Percentiles rank a stretch among this genome's conserved stretches.
Conservation (phyloP, 768 basidiomycete genomes). For the Peribolospora baueri region DNA sequence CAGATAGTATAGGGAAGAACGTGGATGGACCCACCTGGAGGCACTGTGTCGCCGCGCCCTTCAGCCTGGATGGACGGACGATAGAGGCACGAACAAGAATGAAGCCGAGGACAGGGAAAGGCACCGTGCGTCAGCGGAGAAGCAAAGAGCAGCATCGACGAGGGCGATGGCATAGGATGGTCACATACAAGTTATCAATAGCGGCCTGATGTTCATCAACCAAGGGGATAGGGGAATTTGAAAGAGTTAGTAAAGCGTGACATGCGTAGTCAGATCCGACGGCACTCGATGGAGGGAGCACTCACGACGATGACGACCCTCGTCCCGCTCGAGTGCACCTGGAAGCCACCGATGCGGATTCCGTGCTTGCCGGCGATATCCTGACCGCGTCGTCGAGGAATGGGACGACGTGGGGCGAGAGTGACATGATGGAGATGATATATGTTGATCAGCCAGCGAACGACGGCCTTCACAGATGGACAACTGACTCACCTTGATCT, state of each 20-base stretch:
- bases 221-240: not conserved
- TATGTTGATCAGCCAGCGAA: no score
- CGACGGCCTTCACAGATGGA: no score
- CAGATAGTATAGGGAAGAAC: not conserved
- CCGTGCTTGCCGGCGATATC: slow-evolving; percentile 67
- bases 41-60: slow-evolving; percentile 98
- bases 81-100: no score
- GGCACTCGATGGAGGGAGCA: slow-evolving; percentile 10
- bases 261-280: not conserved
- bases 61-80: slow-evolving; percentile 24
- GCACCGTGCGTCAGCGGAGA: no score
- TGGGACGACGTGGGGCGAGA: no score
- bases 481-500: slow-evolving; percentile 21
- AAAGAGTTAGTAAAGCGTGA: not conserved
- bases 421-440: no score
- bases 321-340: slow-evolving; percentile 68
- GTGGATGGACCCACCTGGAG: slow-evolving; percentile 44
- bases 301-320: slow-evolving; percentile 79
- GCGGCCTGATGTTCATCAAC: slow-evolving; percentile 36
- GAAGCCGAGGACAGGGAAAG: no score
- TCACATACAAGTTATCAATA: slow-evolving; percentile 48
- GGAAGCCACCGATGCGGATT: slow-evolving; percentile 76
- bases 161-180: no score
- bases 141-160: no score
- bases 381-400: not conserved